A percentile compares a stretch with the other conserved stretches of the same genome.
These are phyloP conservation scores for Calonectria pseudoturangicola DNA, from an alignment of 2,329 filamentous ascomycete species.

Conservation along the genomic window DNA sequence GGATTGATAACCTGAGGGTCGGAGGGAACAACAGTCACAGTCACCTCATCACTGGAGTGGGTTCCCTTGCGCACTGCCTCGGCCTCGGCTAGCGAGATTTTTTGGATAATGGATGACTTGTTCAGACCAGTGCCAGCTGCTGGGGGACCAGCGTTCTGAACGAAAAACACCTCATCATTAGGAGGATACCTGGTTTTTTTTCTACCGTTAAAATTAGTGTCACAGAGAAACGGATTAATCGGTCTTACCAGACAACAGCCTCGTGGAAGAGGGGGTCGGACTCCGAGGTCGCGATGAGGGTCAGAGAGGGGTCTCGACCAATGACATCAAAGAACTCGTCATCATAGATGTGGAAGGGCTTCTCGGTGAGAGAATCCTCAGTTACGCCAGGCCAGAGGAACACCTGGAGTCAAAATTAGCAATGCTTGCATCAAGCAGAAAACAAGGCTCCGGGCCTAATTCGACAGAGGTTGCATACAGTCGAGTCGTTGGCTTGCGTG, in stretches of 20 bases:
- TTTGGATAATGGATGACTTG: slow-evolving; percentile 70
- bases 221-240: background rate
- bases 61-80: slow-evolving; percentile 51
- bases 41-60: slow-evolving; percentile 57
- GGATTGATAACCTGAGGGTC: slow-evolving; percentile 68
- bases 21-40: slow-evolving; percentile 64
- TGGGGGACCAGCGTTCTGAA: slow-evolving; percentile 68
- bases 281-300: slow-evolving; percentile 67
- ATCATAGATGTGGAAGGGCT: slow-evolving; percentile 64
- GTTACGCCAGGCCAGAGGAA: slow-evolving; percentile 53
- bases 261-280: slow-evolving; percentile 72
- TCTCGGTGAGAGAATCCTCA: slow-evolving; percentile 44
- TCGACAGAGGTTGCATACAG: slow-evolving; percentile 25
- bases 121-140: slow-evolving; percentile 70
- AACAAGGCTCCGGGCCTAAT: background rate
- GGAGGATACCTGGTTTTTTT: slow-evolving; percentile 57
- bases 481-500: slow-evolving; percentile 45
- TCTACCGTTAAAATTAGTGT: background rate
- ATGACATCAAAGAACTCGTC: slow-evolving; percentile 70
- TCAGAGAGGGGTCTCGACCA: slow-evolving; percentile 68
- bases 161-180: slow-evolving; percentile 73
- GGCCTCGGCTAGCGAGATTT: slow-evolving; percentile 68
- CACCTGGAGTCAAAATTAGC: background rate
- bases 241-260: slow-evolving; percentile 68
- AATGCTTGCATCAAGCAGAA: background rate